These are phyloP conservation scores for Podospora conica DNA, from an alignment of 495 filamentous ascomycete genomes.

Conservation along the genomic window DNA sequence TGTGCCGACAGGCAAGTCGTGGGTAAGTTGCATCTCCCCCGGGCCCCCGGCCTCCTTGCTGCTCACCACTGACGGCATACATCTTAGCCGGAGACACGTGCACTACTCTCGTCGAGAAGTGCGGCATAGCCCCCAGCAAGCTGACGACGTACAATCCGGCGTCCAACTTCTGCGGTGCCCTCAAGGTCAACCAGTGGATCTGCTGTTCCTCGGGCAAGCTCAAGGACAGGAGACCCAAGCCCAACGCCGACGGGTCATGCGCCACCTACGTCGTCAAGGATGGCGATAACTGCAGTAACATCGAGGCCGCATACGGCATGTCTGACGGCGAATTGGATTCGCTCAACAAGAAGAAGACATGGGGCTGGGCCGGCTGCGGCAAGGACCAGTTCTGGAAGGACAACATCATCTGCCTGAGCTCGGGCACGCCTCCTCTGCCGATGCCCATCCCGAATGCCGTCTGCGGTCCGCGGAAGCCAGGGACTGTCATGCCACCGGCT, in stretches of 20 bases:
- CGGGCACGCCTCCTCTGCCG: constrained; percentile 43
- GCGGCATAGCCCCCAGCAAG: not conserved
- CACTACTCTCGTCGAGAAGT: not conserved
- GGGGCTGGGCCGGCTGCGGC: constrained; percentile 46
- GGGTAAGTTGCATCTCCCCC: not conserved
- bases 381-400: constrained; percentile 16
- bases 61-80: not conserved
- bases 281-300: constrained; percentile 32
- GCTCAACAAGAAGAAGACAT: constrained; percentile 41
- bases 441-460: constrained; percentile 28
- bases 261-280: constrained; percentile 26
- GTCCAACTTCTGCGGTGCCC: constrained; percentile 29
- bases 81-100: not conserved
- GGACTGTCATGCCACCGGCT: constrained; percentile 21
- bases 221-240: constrained; percentile 34
- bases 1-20: not conserved
- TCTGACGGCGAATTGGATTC: constrained; percentile 29
- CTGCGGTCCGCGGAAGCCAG: constrained; percentile 42
- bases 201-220: constrained; percentile 42
- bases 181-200: constrained; percentile 34
- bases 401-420: constrained; percentile 43
- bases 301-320: constrained; percentile 28
- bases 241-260: constrained; percentile 41
- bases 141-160: not conserved
- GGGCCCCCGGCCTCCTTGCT: not conserved